These are phyloP conservation scores for Pseudonitzschia delicatissima DNA, from an alignment of 108 stramenopile genomes.

Conservation along the genomic window DNA sequence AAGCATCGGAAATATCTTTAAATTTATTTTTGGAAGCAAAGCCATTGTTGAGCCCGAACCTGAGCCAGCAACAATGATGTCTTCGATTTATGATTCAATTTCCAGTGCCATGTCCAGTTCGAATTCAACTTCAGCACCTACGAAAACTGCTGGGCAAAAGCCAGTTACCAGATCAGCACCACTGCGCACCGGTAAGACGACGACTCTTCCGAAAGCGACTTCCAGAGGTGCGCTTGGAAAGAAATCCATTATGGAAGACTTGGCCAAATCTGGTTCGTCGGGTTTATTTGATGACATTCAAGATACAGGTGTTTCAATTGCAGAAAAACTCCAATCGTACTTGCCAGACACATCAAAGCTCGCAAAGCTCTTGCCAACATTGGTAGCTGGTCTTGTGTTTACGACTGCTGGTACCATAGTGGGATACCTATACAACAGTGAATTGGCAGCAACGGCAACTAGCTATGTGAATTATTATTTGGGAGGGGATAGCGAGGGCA, in stretches of 20 bases:
- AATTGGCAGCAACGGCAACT: conserved; percentile 3
- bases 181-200: conserved; percentile 4
- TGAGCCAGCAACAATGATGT: neutral
- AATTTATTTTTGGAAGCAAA: too few species aligned
- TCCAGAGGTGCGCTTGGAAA: neutral
- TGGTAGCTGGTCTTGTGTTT: conserved; percentile 5
- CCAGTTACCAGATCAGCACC: neutral
- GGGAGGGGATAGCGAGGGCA: too few species aligned
- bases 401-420: conserved; percentile 2
- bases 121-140: neutral
- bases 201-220: neutral
- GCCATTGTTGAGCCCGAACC: neutral
- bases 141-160: neutral
- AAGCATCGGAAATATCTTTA: neutral
- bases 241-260: neutral
- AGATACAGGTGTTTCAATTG: neutral
- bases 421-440: conserved; percentile 3
- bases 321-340: too few species aligned
- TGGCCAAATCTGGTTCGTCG: neutral
- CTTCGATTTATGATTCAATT: conserved; percentile 7
- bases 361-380: neutral
- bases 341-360: neutral
- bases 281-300: neutral
- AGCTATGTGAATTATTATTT: neutral
- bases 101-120: neutral